phyloP scores from a whole-genome alignment of 1,284 basidiomycete species.

The Fomes fomentarius region DNA sequence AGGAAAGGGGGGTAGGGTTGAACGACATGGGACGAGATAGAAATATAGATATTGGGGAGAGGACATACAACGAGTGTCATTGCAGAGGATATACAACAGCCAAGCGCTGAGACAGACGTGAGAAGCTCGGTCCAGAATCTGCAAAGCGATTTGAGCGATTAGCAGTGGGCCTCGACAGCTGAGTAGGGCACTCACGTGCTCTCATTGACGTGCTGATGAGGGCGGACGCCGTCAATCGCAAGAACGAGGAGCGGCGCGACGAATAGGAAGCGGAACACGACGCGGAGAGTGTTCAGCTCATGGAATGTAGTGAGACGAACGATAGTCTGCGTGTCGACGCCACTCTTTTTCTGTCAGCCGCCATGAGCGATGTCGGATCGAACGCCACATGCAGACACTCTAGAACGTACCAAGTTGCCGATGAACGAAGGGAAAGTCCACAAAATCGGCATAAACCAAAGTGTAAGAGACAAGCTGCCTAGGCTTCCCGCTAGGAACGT shows the following conservation, averaged over 20 bases:
- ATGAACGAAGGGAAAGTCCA: conserved; percentile 71
- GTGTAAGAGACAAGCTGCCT: conserved; percentile 65
- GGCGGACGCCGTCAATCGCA: conserved; percentile 64
- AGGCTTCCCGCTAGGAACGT: conserved; percentile 69
- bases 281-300: conserved; percentile 72
- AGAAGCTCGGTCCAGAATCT: conserved; percentile 57
- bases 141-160: not conserved
- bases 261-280: conserved; percentile 73
- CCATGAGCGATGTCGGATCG: not conserved
- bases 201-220: conserved; percentile 66
- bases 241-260: conserved; percentile 63
- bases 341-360: conserved; percentile 55
- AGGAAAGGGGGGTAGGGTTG: not conserved
- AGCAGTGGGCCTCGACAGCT: not conserved
- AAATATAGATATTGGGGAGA: too few species aligned
- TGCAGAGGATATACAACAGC: conserved; percentile 65
- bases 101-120: conserved; percentile 58
- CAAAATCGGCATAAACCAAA: conserved; percentile 74
- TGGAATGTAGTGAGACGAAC: conserved; percentile 76
- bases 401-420: conserved; percentile 52
- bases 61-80: conserved; percentile 70
- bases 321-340: conserved; percentile 64
- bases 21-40: not conserved
- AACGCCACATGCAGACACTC: not conserved
- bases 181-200: conserved; percentile 42